Evolutionary conservation across 768 basidiomycete species (phyloP).

Genomic region (Epithele typhae): DNA sequence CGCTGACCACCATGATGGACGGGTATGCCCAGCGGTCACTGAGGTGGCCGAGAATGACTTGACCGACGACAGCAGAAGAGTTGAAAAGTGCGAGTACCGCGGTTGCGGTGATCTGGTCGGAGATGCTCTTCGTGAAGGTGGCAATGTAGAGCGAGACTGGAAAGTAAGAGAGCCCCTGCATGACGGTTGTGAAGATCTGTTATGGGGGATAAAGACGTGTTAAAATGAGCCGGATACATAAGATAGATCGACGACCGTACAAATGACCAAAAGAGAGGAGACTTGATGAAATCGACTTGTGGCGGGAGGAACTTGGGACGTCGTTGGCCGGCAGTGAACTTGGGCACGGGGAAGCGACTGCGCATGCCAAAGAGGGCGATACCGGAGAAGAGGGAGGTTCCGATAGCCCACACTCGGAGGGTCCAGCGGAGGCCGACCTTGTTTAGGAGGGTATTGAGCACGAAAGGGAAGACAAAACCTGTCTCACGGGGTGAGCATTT

Average conservation of each 20-base stretch:
- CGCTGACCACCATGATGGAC: slow-evolving; percentile 13
- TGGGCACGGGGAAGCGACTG: slow-evolving; percentile 13
- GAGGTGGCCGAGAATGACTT: slow-evolving; percentile 16
- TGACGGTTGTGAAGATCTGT: slow-evolving; percentile 10
- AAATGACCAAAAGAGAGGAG: slow-evolving; percentile 13
- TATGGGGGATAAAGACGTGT: background rate
- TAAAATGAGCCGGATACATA: too few relatives aligned
- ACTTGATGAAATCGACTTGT: slow-evolving; percentile 8
- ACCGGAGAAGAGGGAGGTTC: slow-evolving; percentile 6
- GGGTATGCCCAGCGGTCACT: slow-evolving; percentile 19
- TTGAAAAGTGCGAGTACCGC: slow-evolving; percentile 20
- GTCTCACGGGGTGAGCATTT: background rate
- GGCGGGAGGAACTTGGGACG: slow-evolving; percentile 12
- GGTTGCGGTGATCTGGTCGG: slow-evolving; percentile 15
- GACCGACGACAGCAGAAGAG: slow-evolving; percentile 13
- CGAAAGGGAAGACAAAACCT: slow-evolving; percentile 18
- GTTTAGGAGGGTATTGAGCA: slow-evolving; percentile 13
- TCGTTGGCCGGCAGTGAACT: background rate
- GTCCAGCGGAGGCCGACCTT: slow-evolving; percentile 18
- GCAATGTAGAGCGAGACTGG: slow-evolving; percentile 21
- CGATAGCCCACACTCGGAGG: slow-evolving; percentile 14
- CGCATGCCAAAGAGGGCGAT: slow-evolving; percentile 11
- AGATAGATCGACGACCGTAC: slow-evolving; percentile 1
- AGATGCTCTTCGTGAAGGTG: slow-evolving; percentile 10
- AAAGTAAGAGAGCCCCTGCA: slow-evolving; percentile 21